Base-by-base conservation (phyloP, 257 asterid genomes). In the Nicotiana benthamiana region DNA sequence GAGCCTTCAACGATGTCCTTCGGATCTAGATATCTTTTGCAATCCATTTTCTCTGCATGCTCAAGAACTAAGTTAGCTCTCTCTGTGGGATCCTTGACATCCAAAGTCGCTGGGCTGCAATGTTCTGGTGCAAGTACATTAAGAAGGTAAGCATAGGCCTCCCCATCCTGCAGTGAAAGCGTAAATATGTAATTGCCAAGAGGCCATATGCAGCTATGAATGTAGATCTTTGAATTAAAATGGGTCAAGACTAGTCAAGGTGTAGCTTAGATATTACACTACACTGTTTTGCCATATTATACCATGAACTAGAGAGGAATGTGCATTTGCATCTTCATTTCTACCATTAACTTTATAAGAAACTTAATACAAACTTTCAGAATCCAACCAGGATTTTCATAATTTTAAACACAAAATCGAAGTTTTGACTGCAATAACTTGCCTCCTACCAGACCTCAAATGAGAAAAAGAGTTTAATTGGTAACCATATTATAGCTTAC, bases 121-220 rank as follows among this genome's bases (percentile, higher is more conserved):
- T 91, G 92, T 83, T 95, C 99, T 24, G 98, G 99, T 40, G 99
- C 99, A 84, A 95, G 99, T 81, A 91, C 98, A 79, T 93, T 95
- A 82, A 95, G 99, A 86, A 95, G 89, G 91, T 95, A 95, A 17
- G 97, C 90, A 86, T 92, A 95, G 62, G 99, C 99, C 89, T 95
- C 99, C 84, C 97, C 99, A 83, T 95, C 99, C 99, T 95, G 87
- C 85, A 85, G 53, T 79, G 46, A n/a, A 77, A 80, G 77, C 63
- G 79, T 24, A 72, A 46, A 64, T 43, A 53, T 64, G 77, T 79
- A 6, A 79, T 28, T 79, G 20, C 54, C 22, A 32, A 34, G 16
- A 75, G 56, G 68, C 48, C 18, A 52, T 17, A 60, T 40, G 86
- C 82, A 60, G 65, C 57, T 60, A 13, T 12, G 8, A 32, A 62